Evolutionary conservation across 257 asterid species (phyloP).

Genomic region (Misopates orontium): DNA sequence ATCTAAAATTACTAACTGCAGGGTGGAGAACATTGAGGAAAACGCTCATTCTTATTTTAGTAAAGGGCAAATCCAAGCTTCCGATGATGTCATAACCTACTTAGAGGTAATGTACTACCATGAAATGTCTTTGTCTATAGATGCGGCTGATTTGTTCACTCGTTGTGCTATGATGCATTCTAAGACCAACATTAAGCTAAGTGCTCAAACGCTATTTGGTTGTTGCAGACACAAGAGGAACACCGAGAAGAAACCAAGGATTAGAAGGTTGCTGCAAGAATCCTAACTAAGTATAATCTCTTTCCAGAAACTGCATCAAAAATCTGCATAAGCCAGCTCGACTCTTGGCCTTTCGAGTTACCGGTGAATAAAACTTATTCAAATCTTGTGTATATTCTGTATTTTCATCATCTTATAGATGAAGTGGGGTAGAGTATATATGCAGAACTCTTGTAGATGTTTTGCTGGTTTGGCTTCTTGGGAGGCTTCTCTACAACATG

Average conservation of each 20-base stretch:
- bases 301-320: too few species aligned
- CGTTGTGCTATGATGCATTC: neutral
- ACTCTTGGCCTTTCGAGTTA: too few species aligned
- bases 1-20: slow-evolving; percentile 32
- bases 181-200: neutral
- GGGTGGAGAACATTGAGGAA: slow-evolving; percentile 89
- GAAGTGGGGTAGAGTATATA: too few species aligned
- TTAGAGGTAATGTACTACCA: slow-evolving; percentile 50
- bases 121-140: neutral
- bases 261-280: slow-evolving; percentile 25
- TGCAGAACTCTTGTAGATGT: too few species aligned
- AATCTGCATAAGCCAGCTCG: too few species aligned
- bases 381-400: too few species aligned
- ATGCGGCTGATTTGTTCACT: neutral
- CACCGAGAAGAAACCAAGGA: slow-evolving; percentile 30
- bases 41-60: slow-evolving; percentile 72
- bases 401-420: too few species aligned
- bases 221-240: slow-evolving; percentile 37
- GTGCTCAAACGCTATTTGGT: slow-evolving; percentile 18
- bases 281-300: slow-evolving; percentile 1
- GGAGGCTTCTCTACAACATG: too few species aligned
- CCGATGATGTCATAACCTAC: slow-evolving; percentile 58
- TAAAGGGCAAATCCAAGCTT: slow-evolving; percentile 63
- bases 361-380: too few species aligned
- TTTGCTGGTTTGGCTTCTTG: too few species aligned